Evolutionary conservation across 78 protist species (phyloP), one percentile per base, ranked within the genome.

Genomic region (Ministeria vibrans): DNA sequence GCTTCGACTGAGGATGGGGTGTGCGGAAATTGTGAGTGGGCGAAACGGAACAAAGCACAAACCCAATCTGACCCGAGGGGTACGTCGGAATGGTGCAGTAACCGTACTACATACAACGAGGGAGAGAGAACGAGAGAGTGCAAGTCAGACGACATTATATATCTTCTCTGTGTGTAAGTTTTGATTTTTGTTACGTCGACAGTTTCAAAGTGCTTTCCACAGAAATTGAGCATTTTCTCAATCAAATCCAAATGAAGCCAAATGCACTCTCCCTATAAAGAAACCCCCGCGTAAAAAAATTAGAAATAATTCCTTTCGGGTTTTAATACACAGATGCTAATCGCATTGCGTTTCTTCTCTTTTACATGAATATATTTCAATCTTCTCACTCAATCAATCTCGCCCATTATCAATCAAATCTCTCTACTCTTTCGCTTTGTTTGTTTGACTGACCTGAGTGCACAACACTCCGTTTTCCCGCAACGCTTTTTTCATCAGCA

Each of bases 31-130:
- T n/a, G n/a, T n/a, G n/a, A n/a, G n/a, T 83, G n/a, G n/a, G n/a
- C n/a, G n/a, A n/a, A n/a, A n/a, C n/a, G 55, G 63, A 30, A 77
- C 83, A 77, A 44, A 89, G 9, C 46, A 91, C 1, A 61, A 93
- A 87, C 28, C 98, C 98, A 41, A 95, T 95, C 64, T 84, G 85
- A 28, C 98, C 98, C 42, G 92, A 82, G 43, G 98, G 96, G 53
- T 93, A 95, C 27, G 98, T 90, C 41, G 98, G 98, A 32, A 93
- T 90, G 46, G 88, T 63, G 53, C 75, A 75, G 76, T 82, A 86
- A 23, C 90, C 94, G 82, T 95, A 95, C 30, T 82, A 86, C 5
- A 90, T 92, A 13, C 25, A 15, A 53, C 91, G 91, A n/a, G n/a
- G n/a, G n/a, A n/a, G n/a, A n/a, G n/a, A n/a, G n/a, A n/a, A n/a